Evolutionary conservation across 129 eudicot genomes (phyloP).

Genomic region (Flaveria sonorensis): DNA sequence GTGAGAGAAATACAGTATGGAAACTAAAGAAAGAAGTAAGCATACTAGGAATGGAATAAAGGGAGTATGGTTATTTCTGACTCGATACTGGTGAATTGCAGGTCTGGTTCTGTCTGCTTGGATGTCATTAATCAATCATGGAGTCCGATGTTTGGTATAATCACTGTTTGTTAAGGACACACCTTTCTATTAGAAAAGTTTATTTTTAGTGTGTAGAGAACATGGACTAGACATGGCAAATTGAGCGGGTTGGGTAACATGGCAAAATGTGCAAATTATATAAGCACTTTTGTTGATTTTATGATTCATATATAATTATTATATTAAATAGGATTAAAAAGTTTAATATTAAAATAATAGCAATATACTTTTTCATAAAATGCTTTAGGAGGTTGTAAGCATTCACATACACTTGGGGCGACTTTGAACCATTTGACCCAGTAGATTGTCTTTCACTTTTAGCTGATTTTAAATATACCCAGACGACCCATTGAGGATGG

Average conservation of each 20-base stretch:
- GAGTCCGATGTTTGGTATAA: conserved; percentile 91
- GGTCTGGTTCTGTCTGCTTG: conserved; percentile 94
- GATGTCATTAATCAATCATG: conserved; percentile 92
- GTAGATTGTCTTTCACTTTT: not conserved
- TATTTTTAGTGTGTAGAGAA: not conserved
- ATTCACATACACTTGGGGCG: not conserved
- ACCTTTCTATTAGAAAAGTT: not conserved
- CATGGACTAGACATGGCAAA: conserved; percentile 1
- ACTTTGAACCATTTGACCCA: conserved; percentile 10
- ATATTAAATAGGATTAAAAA: not conserved
- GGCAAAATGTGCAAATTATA: not conserved
- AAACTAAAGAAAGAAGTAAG: not conserved
- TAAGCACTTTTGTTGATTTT: not conserved
- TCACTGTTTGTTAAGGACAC: not conserved
- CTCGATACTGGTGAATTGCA: conserved; percentile 40
- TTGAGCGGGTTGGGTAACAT: conserved; percentile 2
- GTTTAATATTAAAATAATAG: not conserved
- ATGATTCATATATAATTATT: not conserved
- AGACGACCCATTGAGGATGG: conserved; percentile 3
- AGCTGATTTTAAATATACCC: not conserved
- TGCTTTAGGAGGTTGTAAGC: not conserved
- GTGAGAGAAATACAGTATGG: not conserved
- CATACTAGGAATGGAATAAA: no score
- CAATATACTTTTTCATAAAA: not conserved
- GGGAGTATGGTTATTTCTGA: conserved; percentile 22